phyloP scores from a whole-genome alignment of 305 asterid species.

The Salvia sclarea region DNA sequence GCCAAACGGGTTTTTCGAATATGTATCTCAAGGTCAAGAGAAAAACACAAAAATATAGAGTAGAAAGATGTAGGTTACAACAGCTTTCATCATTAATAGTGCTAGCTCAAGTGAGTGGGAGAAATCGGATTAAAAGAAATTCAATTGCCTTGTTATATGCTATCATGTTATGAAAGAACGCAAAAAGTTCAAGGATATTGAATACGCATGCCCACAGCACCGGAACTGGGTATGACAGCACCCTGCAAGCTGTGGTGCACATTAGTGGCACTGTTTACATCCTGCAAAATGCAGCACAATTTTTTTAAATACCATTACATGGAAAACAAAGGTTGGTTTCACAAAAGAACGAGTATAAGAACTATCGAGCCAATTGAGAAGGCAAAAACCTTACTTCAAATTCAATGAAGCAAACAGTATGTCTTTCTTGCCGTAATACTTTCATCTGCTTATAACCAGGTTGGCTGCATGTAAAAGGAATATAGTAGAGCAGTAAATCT shows the following conservation, averaged over 20 bases:
- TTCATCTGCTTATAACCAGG: conserved; percentile 99
- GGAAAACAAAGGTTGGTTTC: background rate
- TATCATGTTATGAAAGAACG: background rate
- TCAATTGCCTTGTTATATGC: background rate
- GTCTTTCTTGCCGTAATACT: conserved; percentile 93
- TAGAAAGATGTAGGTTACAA: background rate
- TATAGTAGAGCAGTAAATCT: conserved; percentile 2
- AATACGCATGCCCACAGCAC: conserved; percentile 99
- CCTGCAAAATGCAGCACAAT: conserved; percentile 51
- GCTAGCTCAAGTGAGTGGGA: background rate
- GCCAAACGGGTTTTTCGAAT: conserved; percentile 97
- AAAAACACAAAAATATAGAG: conserved; percentile 31
- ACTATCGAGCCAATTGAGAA: conserved; percentile 21
- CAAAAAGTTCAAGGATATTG: conserved; percentile 78
- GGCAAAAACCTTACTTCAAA: conserved; percentile 67
- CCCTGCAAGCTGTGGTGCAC: conserved; percentile 98
- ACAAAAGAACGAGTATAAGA: background rate
- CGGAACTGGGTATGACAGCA: conserved; percentile 96
- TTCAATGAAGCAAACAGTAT: conserved; percentile 98
- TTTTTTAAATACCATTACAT: conserved; percentile 11
- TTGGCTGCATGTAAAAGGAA: conserved; percentile 57
- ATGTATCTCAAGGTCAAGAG: conserved; percentile 73
- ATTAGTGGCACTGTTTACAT: conserved; percentile 83
- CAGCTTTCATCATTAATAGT: background rate
- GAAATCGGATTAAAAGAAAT: background rate